Percentiles rank a stretch among this genome's conserved stretches.
phyloP scores from a whole-genome alignment of 345 rosid species.

The Mallotus nudiflorus region DNA sequence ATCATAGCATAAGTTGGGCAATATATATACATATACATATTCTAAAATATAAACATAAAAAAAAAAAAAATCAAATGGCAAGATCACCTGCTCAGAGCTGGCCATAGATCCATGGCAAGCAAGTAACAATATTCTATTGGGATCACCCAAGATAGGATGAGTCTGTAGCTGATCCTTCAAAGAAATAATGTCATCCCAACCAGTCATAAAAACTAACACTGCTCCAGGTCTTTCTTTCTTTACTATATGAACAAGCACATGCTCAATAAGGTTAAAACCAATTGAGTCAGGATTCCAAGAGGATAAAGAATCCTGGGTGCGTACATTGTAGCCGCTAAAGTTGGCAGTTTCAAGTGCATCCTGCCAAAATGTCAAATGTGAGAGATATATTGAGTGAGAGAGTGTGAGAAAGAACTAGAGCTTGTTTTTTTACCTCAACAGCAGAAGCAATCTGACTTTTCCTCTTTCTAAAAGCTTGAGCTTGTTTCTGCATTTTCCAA shows the following conservation, averaged over 20 bases:
- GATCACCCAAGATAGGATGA: constrained; percentile 83
- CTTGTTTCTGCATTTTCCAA: constrained; percentile 99
- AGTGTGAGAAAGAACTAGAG: constrained; percentile 9
- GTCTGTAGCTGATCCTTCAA: constrained; percentile 89
- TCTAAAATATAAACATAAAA: too few relatives aligned
- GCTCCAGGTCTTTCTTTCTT: constrained; percentile 89
- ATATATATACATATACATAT: background rate
- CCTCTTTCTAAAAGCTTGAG: constrained; percentile 66
- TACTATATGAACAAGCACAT: constrained; percentile 80
- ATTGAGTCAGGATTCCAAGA: constrained; percentile 97
- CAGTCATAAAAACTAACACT: constrained; percentile 95
- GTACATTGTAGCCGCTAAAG: constrained; percentile 54
- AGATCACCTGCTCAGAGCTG: constrained; percentile 88
- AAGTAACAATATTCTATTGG: constrained; percentile 75
- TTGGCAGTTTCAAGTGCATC: constrained; percentile 75
- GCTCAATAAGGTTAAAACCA: constrained; percentile 94
- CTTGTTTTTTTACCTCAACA: constrained; percentile 64
- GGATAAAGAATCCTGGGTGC: constrained; percentile 74
- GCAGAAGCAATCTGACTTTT: constrained; percentile 79
- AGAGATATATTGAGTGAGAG: background rate
- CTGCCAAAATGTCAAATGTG: constrained; percentile 45
- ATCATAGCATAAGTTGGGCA: background rate
- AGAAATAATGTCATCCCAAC: constrained; percentile 98
- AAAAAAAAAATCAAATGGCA: background rate
- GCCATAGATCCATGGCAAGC: constrained; percentile 99